Conservation (phyloP, 1,284 basidiomycete species). For the Pyrrhoderma noxium region DNA sequence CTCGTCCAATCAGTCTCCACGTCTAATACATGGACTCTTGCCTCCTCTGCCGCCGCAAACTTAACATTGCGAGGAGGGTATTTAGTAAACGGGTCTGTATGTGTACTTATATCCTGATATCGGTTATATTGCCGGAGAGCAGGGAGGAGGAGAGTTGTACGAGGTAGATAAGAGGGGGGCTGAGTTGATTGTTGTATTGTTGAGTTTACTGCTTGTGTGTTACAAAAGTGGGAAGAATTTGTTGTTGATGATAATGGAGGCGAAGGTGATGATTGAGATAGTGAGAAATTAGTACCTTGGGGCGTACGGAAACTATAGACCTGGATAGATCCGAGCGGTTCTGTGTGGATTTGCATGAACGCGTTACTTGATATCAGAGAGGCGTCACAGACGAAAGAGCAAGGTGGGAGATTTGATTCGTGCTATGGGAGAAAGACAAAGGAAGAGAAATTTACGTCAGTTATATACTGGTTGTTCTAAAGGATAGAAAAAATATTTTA, state of each 20-base stretch:
- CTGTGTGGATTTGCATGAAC: conserved; percentile 34
- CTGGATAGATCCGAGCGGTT: conserved; percentile 31
- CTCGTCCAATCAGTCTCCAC: conserved; percentile 20
- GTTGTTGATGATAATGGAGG: too few relatives aligned
- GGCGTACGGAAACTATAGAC: conserved; percentile 31
- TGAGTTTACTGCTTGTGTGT: conserved; percentile 18
- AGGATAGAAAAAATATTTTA: not conserved
- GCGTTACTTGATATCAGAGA: conserved; percentile 40
- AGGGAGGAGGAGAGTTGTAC: conserved; percentile 12
- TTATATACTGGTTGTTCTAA: too few relatives aligned
- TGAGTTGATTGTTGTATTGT: too few relatives aligned
- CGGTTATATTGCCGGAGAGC: conserved; percentile 8
- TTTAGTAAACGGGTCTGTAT: conserved; percentile 32
- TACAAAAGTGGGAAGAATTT: too few relatives aligned
- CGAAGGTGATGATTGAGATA: too few relatives aligned
- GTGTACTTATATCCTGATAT: conserved; percentile 10
- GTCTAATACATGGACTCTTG: conserved; percentile 39
- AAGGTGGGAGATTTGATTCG: too few relatives aligned
- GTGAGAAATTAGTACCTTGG: too few relatives aligned
- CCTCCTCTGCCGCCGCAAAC: conserved; percentile 33
- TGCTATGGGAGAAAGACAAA: too few relatives aligned
- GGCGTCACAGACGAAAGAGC: conserved; percentile 34
- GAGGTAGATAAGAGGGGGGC: not conserved
- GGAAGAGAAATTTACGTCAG: too few relatives aligned
- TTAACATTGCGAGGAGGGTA: conserved; percentile 25